A percentile compares a stretch with the other conserved stretches of the same genome.
These are phyloP conservation scores for Alternaria longipes DNA, from an alignment of 2,329 filamentous ascomycete genomes.

Conservation along the genomic window DNA sequence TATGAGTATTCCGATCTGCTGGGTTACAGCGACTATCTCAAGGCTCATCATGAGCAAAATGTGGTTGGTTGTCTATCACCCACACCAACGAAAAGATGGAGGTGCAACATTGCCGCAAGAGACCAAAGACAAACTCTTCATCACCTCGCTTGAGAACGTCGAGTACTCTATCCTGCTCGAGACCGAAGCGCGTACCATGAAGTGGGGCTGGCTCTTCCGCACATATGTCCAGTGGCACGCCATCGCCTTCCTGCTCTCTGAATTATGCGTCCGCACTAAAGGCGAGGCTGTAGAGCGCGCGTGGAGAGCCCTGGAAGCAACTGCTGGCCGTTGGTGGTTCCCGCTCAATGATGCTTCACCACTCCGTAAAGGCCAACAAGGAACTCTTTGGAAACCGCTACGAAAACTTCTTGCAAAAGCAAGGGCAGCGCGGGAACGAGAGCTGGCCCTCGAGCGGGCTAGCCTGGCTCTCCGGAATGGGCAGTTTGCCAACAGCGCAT, in stretches of 20 bases:
- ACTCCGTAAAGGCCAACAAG: slow-evolving; percentile 48
- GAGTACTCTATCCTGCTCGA: slow-evolving; percentile 75
- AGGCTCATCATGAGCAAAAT: slow-evolving; percentile 80
- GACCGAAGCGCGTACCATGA: slow-evolving; percentile 67
- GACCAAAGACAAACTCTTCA: slow-evolving; percentile 73
- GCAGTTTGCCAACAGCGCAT: slow-evolving; percentile 26
- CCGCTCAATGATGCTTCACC: slow-evolving; percentile 36
- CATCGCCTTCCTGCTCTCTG: slow-evolving; percentile 68
- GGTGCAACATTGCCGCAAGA: slow-evolving; percentile 66
- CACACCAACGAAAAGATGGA: slow-evolving; percentile 69
- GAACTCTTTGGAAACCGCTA: slow-evolving; percentile 71
- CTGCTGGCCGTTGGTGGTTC: slow-evolving; percentile 55
- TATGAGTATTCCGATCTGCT: slow-evolving; percentile 68
- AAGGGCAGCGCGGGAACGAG: slow-evolving; percentile 61
- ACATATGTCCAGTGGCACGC: slow-evolving; percentile 74
- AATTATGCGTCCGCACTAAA: slow-evolving; percentile 65
- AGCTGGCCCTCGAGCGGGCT: slow-evolving; percentile 54
- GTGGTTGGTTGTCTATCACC: slow-evolving; percentile 80
- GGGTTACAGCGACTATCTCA: slow-evolving; percentile 73
- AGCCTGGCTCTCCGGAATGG: slow-evolving; percentile 38
- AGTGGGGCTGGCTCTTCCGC: slow-evolving; percentile 72
- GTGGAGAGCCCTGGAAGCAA: slow-evolving; percentile 65
- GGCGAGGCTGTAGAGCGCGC: slow-evolving; percentile 68
- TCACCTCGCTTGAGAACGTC: slow-evolving; percentile 77
- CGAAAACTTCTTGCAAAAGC: slow-evolving; percentile 69